Base-by-base conservation (phyloP, 2,329 filamentous ascomycete genomes). In the Fusarium sp. region DNA sequence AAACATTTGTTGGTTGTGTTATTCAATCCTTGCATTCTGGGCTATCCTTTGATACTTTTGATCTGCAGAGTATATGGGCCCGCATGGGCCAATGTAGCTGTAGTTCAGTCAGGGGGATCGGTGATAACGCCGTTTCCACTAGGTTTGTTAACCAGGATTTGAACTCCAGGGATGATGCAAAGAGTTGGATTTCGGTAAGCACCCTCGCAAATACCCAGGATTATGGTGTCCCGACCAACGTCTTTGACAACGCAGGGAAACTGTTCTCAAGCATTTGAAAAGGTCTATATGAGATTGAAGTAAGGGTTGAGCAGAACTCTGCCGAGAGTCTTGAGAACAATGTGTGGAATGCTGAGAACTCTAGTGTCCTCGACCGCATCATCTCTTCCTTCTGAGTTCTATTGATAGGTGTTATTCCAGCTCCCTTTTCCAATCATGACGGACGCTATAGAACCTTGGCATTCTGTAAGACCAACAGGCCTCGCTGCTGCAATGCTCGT, bases 401-500 rank as follows among this genome's bases (percentile, higher is more conserved):
- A 6, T n/a, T 35, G 8, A 32, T 13, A 32, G 11, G 29, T 32
- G 10, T 13, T 13, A 12, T 3, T 32, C 11, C 13, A n/a, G n/a
- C 6, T n/a, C 3, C 32, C 7, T 35, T 35, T 35, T 5, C 31
- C 32, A 40, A 35, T 24, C 13, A 59, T 61, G 54, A 29, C 34
- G 36, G 19, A 53, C 26, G 12, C 25, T 4, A 25, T 44, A 5
- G 32, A 36, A 19, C 19, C 31, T 25, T 60, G 58, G 49, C 41
- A 61, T 11, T 19, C 31, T 1, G 44, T 61, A 7, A 26, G 55
- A 7, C 55, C 58, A 2, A 2, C n/a, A 2, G 55, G 56, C 0
- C 55, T 60, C 15, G 58, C 56, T 9, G 44, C 36, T 3, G 39
- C 44, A 0, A 53, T 56, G n/a, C 56, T 61, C 2, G 31, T 25